Evolutionary conservation across 768 basidiomycete species (phyloP), one percentile per base, ranked within the genome.

Genomic region (Chiua virens): DNA sequence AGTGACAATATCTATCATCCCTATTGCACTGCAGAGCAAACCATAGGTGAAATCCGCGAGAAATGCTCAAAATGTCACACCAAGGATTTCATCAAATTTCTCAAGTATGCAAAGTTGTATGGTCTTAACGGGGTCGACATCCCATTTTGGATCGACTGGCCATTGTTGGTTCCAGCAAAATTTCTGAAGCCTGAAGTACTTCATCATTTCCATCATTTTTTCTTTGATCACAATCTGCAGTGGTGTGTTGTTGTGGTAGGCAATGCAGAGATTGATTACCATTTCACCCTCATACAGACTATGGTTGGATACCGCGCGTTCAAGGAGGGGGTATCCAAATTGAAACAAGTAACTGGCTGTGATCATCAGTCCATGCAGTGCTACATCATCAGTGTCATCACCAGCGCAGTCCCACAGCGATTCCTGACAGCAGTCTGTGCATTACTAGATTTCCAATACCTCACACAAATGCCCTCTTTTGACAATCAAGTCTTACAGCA

Each of bases 401-500:
- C 15, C 7, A 18, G 30, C 5, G 27, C n/a, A 0, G 23, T 28
- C 11, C 25, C 25, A 6, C 11, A n/a, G 2, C 10, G 10, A 1
- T 23, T 49, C 3, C 20, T 49, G 4, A 2, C 13, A 1, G 42
- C 49, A 7, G 15, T 50, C 66, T 61, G 66, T 3, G 68, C 63
- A 0, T n/a, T 75, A 0, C 54, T 78, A 1, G 73, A 78, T 50
- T 78, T 77, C 50, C 44, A 74, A 8, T 75, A 69, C 49, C 49
- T 71, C 7, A 68, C 72, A 1, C 71, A 71, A 36, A 71, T 70
- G 51, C 63, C 64, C 0, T 17, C 60, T 5, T 76, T 76, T 45
- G 59, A 66, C 1, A 51, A 56, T 0, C 35, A 49, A n/a, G 71
- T 69, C 2, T 64, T 77, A 1, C 21, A 37, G 0, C 23, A 48